phyloP scores from a whole-genome alignment of 2,329 filamentous ascomycete genomes.

The Elsinoe arachidis region DNA sequence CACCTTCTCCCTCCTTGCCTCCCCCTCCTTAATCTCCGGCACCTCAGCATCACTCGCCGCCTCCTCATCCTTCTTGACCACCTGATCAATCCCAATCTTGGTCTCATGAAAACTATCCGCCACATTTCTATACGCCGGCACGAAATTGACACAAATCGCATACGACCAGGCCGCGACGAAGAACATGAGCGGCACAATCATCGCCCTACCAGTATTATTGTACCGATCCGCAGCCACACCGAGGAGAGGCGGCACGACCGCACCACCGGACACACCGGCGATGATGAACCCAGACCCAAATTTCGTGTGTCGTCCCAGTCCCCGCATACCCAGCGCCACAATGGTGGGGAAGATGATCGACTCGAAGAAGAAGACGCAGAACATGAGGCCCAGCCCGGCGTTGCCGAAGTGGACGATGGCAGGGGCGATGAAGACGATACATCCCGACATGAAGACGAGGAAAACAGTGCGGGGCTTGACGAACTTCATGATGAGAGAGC shows the following conservation, averaged over 20 bases:
- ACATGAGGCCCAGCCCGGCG: slow-evolving; percentile 48
- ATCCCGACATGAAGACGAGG: slow-evolving; percentile 55
- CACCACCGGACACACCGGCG: slow-evolving; percentile 63
- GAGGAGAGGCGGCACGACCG: slow-evolving; percentile 64
- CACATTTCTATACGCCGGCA: slow-evolving; percentile 53
- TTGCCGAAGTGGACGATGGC: slow-evolving; percentile 45
- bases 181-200: slow-evolving; percentile 55
- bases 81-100: slow-evolving; percentile 35
- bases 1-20: neutral
- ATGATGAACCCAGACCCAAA: slow-evolving; percentile 66
- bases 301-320: slow-evolving; percentile 68
- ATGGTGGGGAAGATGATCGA: slow-evolving; percentile 76
- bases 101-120: slow-evolving; percentile 49
- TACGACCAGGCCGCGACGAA: slow-evolving; percentile 41
- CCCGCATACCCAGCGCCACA: slow-evolving; percentile 68
- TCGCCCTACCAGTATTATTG: slow-evolving; percentile 53
- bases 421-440: slow-evolving; percentile 50
- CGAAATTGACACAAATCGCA: slow-evolving; percentile 50
- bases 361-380: slow-evolving; percentile 71
- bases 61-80: slow-evolving; percentile 26
- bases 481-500: slow-evolving; percentile 57
- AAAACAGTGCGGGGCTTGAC: slow-evolving; percentile 62
- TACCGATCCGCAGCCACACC: slow-evolving; percentile 58
- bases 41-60: slow-evolving; percentile 1
- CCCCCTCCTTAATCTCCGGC: neutral